A percentile compares a stretch with the other conserved stretches of the same genome.
These are phyloP conservation scores for Diplodia sapinea DNA, from an alignment of 2,329 filamentous ascomycete genomes.

Conservation along the genomic window DNA sequence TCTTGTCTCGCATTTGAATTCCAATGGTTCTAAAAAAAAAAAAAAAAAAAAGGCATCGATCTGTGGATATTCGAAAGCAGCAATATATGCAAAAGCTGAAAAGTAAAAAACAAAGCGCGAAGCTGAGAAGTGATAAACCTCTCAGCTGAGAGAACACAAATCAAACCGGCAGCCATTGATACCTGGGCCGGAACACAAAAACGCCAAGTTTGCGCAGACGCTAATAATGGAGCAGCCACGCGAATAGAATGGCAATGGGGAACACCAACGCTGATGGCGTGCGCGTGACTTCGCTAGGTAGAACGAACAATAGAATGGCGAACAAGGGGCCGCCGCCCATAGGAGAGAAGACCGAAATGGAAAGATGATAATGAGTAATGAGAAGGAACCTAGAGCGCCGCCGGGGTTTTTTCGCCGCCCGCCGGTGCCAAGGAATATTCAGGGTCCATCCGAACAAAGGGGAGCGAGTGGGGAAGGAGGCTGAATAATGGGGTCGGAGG, in stretches of 20 bases:
- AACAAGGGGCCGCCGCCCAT: neutral
- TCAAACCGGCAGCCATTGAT: too few relatives aligned
- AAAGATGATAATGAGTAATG: constrained; percentile 1
- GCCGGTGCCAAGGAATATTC: constrained; percentile 1
- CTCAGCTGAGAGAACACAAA: too few relatives aligned
- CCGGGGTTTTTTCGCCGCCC: neutral
- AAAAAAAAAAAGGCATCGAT: neutral
- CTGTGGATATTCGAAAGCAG: constrained; percentile 20
- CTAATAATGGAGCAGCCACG: neutral
- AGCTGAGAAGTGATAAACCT: neutral
- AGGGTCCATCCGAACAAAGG: constrained; percentile 11
- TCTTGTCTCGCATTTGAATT: neutral
- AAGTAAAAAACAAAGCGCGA: neutral
- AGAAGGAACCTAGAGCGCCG: too few relatives aligned
- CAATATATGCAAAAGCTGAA: neutral
- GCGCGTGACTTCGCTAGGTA: too few relatives aligned
- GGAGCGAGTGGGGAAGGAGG: neutral
- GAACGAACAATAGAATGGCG: too few relatives aligned
- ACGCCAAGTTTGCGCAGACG: constrained; percentile 12
- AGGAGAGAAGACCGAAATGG: neutral
- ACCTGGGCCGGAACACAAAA: neutral
- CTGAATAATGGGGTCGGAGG: too few relatives aligned
- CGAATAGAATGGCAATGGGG: too few relatives aligned
- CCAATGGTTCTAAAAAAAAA: neutral
- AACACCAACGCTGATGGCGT: too few relatives aligned